Evolutionary conservation across 805 yeast species (phyloP).

Genomic region (Cyberlindnera sargentensis): DNA sequence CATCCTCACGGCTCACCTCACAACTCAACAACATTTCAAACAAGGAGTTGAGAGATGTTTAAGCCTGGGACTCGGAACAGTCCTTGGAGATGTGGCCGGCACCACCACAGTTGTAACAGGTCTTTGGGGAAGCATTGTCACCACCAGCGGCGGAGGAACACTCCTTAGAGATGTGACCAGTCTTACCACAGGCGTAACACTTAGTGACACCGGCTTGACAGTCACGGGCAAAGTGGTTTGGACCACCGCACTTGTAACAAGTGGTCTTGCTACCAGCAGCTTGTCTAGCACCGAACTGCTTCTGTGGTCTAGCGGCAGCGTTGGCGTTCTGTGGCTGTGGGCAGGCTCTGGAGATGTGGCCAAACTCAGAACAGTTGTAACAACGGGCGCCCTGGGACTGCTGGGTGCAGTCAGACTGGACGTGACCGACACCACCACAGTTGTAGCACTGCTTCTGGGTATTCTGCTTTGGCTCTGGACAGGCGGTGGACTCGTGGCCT

Average conservation of each 20-base stretch:
- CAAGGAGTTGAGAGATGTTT: background rate
- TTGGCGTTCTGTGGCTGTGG: conserved; percentile 34
- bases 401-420: conserved; percentile 74
- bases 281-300: conserved; percentile 12
- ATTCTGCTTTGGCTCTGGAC: conserved; percentile 83
- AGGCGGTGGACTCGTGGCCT: conserved; percentile 83
- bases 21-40: background rate
- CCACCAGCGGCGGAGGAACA: conserved; percentile 57
- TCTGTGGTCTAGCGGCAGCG: conserved; percentile 14
- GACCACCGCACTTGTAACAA: conserved; percentile 89
- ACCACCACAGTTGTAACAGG: conserved; percentile 41
- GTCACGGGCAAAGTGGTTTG: conserved; percentile 89
- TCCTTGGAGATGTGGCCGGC: conserved; percentile 86
- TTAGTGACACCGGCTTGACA: conserved; percentile 65
- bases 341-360: conserved; percentile 81
- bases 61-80: conserved; percentile 31
- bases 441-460: conserved; percentile 86
- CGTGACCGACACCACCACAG: conserved; percentile 88
- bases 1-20: background rate
- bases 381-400: conserved; percentile 56
- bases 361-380: conserved; percentile 70
- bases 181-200: conserved; percentile 89
- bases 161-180: conserved; percentile 84
- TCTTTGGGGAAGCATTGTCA: conserved; percentile 26
- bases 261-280: conserved; percentile 31